These are phyloP conservation scores for Chloris gayana DNA, from an alignment of 176 grass and related monocot genomes.

Conservation along the genomic window DNA sequence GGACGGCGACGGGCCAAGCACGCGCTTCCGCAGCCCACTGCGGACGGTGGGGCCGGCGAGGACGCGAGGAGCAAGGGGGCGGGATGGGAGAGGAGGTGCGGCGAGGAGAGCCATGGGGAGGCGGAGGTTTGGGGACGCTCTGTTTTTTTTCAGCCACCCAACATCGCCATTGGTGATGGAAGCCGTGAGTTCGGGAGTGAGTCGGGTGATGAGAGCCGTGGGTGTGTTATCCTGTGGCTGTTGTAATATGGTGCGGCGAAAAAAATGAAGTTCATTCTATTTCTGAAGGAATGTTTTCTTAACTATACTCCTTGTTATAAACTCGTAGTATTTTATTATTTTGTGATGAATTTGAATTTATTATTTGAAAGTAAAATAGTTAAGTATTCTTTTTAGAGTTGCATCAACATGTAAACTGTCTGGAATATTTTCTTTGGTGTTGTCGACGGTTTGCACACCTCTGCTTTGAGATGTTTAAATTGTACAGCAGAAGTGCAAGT, in stretches of 20 bases:
- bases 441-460: no score
- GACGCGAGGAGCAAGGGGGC: not conserved
- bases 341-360: no score
- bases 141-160: constrained; percentile 39
- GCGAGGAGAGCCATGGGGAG: constrained; percentile 44
- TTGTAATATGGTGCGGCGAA: not conserved
- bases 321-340: no score
- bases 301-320: no score
- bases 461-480: no score
- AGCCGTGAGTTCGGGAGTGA: not conserved
- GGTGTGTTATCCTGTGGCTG: constrained; percentile 14
- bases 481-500: no score
- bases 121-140: not conserved
- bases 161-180: constrained; percentile 45
- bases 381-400: no score
- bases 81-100: constrained; percentile 19
- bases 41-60: constrained; percentile 2
- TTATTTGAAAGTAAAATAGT: no score
- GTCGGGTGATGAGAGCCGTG: constrained; percentile 7
- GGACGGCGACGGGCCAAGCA: not conserved
- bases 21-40: not conserved
- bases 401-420: no score
- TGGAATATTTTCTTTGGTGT: no score
- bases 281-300: not conserved
- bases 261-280: not conserved